A percentile compares a stretch with the other conserved stretches of the same genome.
These are phyloP conservation scores for Flaveria sonorensis DNA, from an alignment of 129 eudicot species.

Conservation along the genomic window DNA sequence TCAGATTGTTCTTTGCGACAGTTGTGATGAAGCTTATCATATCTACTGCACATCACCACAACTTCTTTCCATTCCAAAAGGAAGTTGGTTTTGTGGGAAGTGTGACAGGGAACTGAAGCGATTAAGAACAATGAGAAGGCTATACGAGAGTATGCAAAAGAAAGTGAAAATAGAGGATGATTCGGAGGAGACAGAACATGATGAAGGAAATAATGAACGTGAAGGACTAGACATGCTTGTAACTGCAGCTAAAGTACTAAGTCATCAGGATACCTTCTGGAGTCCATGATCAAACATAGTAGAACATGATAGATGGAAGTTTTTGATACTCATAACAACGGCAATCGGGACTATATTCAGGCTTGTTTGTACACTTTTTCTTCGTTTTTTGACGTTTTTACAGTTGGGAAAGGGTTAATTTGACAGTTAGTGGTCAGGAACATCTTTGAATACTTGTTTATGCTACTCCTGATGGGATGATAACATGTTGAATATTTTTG, in stretches of 20 bases:
- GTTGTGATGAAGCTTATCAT: slow-evolving; percentile 89
- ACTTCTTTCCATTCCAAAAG: slow-evolving; percentile 51
- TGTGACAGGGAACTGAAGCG: slow-evolving; percentile 60
- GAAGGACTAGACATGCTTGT: slow-evolving; percentile 84
- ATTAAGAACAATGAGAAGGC: slow-evolving; percentile 46
- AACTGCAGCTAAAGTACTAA: slow-evolving; percentile 64
- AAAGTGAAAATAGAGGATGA: slow-evolving; percentile 37
- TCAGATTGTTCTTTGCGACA: slow-evolving; percentile 78
- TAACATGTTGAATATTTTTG: background rate
- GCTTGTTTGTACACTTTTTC: slow-evolving; percentile 6
- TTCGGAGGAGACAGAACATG: background rate
- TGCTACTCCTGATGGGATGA: background rate
- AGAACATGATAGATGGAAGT: slow-evolving; percentile 16
- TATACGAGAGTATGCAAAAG: slow-evolving; percentile 40
- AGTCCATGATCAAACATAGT: slow-evolving; percentile 24
- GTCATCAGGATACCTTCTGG: slow-evolving; percentile 33
- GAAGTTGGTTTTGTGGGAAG: slow-evolving; percentile 79
- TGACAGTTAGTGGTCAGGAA: background rate
- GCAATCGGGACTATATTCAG: background rate
- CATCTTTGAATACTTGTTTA: background rate
- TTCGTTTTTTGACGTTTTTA: background rate
- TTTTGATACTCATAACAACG: slow-evolving; percentile 1
- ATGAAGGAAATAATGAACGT: slow-evolving; percentile 30
- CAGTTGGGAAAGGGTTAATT: background rate
- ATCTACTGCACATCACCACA: slow-evolving; percentile 73